Evolutionary conservation across 2,329 filamentous ascomycete species (phyloP).

Genomic region (Dactylellina parvicollis): DNA sequence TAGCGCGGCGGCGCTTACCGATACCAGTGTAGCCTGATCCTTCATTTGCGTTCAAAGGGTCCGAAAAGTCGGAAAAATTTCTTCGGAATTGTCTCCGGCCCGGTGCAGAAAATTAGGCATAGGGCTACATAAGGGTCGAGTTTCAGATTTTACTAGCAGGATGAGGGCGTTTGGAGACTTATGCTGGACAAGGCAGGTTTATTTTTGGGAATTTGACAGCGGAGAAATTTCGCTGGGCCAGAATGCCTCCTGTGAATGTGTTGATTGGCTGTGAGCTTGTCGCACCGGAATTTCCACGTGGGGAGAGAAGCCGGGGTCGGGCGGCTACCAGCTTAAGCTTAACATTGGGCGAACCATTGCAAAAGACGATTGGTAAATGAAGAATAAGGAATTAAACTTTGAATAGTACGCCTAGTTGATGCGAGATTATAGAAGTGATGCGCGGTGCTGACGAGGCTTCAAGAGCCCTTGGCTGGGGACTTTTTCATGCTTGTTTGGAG

Average conservation of each 20-base stretch:
- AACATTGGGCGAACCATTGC: conserved; percentile 1
- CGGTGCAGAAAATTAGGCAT: conserved; percentile 14
- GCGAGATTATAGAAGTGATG: conserved; percentile 25
- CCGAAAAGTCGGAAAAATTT: conserved; percentile 10
- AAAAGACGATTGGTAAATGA: not conserved
- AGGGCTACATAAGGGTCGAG: conserved; percentile 25
- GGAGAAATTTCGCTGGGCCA: conserved; percentile 19
- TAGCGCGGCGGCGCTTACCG: conserved; percentile 37
- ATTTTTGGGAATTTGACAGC: conserved; percentile 45
- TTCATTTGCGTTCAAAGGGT: not conserved
- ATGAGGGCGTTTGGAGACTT: conserved; percentile 32
- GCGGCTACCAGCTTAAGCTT: conserved; percentile 34
- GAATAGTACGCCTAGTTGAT: conserved; percentile 38
- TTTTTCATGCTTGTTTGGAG: conserved; percentile 15
- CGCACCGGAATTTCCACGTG: conserved; percentile 36
- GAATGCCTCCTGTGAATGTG: conserved; percentile 10
- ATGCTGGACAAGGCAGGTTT: conserved; percentile 26
- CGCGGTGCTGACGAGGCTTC: conserved; percentile 42
- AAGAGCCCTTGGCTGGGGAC: not conserved
- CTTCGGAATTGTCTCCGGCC: conserved; percentile 27
- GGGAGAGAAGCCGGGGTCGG: conserved; percentile 20
- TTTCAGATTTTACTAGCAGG: conserved; percentile 34
- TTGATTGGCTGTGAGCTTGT: conserved; percentile 45
- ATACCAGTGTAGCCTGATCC: conserved; percentile 10
- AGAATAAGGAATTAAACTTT: not conserved